Evolutionary conservation across 176 grass and related monocot genomes (phyloP).

Genomic region (Aechmea fasciata): DNA sequence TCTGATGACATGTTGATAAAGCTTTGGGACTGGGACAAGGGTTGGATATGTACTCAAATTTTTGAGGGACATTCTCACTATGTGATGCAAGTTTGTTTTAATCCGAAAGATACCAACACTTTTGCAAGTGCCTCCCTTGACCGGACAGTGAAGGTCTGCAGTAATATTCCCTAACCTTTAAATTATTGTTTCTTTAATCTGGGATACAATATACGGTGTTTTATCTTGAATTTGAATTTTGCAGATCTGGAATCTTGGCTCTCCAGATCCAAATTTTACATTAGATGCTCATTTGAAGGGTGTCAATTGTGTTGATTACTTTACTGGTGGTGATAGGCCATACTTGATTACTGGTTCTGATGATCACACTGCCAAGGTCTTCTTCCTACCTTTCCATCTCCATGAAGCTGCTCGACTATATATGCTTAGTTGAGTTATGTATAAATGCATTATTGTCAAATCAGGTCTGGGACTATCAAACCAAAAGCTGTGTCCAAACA

Average conservation of each 20-base stretch:
- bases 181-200: background rate
- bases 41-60: slow-evolving; percentile 70
- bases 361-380: slow-evolving; percentile 60
- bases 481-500: slow-evolving; percentile 67
- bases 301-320: slow-evolving; percentile 76
- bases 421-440: slow-evolving; percentile 3
- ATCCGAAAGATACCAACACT: slow-evolving; percentile 60
- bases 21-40: slow-evolving; percentile 76
- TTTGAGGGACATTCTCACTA: slow-evolving; percentile 79
- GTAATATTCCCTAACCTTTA: background rate
- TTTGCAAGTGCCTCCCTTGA: slow-evolving; percentile 29
- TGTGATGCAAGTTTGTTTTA: slow-evolving; percentile 75
- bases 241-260: slow-evolving; percentile 80
- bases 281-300: slow-evolving; percentile 64
- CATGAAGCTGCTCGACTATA: slow-evolving; percentile 1
- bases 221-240: background rate
- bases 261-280: slow-evolving; percentile 64
- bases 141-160: slow-evolving; percentile 21
- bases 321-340: slow-evolving; percentile 35
- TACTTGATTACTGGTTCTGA: slow-evolving; percentile 48
- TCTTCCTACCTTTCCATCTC: background rate
- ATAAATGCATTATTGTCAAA: slow-evolving; percentile 18
- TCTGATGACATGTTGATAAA: slow-evolving; percentile 80
- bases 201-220: background rate
- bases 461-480: slow-evolving; percentile 78